A percentile compares a stretch with the other conserved stretches of the same genome.
Evolutionary conservation across 2,329 filamentous ascomycete genomes (phyloP).

Genomic region (Claviceps paspali): DNA sequence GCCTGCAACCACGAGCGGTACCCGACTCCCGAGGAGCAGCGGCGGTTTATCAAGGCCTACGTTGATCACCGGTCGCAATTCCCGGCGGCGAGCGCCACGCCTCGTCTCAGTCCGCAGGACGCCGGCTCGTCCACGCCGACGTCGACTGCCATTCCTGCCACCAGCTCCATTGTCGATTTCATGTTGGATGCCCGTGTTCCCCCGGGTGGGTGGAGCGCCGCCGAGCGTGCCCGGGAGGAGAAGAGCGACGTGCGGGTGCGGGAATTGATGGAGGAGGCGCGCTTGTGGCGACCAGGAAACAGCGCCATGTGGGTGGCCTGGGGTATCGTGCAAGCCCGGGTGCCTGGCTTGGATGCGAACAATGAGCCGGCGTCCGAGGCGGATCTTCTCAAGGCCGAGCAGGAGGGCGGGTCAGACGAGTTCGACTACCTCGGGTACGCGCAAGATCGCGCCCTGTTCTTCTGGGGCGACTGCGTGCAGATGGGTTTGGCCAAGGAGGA

Average conservation of each 20-base stretch:
- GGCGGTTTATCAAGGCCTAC: slow-evolving; percentile 74
- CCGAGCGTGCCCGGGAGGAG: slow-evolving; percentile 46
- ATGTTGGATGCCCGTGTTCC: slow-evolving; percentile 64
- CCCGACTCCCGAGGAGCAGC: slow-evolving; percentile 67
- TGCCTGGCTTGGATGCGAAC: slow-evolving; percentile 48
- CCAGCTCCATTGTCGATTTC: slow-evolving; percentile 49
- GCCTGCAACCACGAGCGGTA: slow-evolving; percentile 56
- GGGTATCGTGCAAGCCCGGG: slow-evolving; percentile 90
- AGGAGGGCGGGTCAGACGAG: slow-evolving; percentile 49
- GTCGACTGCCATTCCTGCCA: slow-evolving; percentile 21
- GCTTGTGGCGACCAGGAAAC: slow-evolving; percentile 76
- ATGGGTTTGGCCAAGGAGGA: slow-evolving; percentile 60
- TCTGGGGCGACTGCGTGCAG: slow-evolving; percentile 78
- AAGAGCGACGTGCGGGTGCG: slow-evolving; percentile 51
- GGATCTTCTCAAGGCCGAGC: slow-evolving; percentile 23
- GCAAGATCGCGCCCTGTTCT: slow-evolving; percentile 79
- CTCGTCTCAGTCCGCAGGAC: slow-evolving; percentile 30
- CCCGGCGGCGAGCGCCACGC: slow-evolving; percentile 36
- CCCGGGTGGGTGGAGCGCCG: slow-evolving; percentile 32
- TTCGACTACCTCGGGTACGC: slow-evolving; percentile 92
- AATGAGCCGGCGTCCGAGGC: slow-evolving; percentile 22
- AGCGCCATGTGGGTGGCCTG: slow-evolving; percentile 87
- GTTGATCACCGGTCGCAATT: slow-evolving; percentile 64
- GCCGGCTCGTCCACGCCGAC: slow-evolving; percentile 22
- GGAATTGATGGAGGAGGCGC: slow-evolving; percentile 60